phyloP scores from a whole-genome alignment of 2,329 filamentous ascomycete genomes.

The Aspergillus pseudonomiae region DNA sequence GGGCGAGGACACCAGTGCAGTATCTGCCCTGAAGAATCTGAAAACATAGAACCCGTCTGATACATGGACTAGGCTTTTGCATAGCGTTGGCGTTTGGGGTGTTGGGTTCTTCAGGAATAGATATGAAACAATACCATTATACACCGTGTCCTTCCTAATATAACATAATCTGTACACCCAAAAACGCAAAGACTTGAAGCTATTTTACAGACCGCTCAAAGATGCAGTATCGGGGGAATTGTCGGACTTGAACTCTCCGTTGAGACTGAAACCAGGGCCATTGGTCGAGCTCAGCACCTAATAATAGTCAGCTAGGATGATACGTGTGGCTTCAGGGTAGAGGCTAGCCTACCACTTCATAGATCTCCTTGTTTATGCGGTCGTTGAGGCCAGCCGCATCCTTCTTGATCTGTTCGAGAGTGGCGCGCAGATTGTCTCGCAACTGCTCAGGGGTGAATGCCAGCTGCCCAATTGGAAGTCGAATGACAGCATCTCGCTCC shows the following conservation, averaged over 20 bases:
- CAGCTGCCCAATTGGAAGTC: conserved; percentile 89
- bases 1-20: conserved; percentile 61
- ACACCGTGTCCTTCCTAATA: conserved; percentile 45
- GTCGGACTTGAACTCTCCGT: conserved; percentile 71
- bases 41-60: conserved; percentile 30
- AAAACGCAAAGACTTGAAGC: conserved; percentile 40
- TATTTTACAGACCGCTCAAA: conserved; percentile 46
- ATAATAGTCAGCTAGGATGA: conserved; percentile 51
- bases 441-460: conserved; percentile 86
- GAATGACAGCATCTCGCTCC: conserved; percentile 80
- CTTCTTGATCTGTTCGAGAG: conserved; percentile 76
- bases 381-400: conserved; percentile 71
- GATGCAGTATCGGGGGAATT: conserved; percentile 59
- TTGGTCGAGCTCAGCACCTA: conserved; percentile 83
- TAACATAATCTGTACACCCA: conserved; percentile 48
- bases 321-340: not conserved
- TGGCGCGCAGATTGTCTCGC: conserved; percentile 77
- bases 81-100: conserved; percentile 50
- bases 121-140: conserved; percentile 42
- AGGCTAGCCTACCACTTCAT: conserved; percentile 60
- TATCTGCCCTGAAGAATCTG: conserved; percentile 57
- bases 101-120: conserved; percentile 20
- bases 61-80: conserved; percentile 19
- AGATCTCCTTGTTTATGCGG: conserved; percentile 70
- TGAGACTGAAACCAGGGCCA: conserved; percentile 83